Percentiles rank a stretch among this genome's conserved stretches.
Evolutionary conservation across 352 stramenopile species (phyloP).

Genomic region (Ophiocytium majus): DNA sequence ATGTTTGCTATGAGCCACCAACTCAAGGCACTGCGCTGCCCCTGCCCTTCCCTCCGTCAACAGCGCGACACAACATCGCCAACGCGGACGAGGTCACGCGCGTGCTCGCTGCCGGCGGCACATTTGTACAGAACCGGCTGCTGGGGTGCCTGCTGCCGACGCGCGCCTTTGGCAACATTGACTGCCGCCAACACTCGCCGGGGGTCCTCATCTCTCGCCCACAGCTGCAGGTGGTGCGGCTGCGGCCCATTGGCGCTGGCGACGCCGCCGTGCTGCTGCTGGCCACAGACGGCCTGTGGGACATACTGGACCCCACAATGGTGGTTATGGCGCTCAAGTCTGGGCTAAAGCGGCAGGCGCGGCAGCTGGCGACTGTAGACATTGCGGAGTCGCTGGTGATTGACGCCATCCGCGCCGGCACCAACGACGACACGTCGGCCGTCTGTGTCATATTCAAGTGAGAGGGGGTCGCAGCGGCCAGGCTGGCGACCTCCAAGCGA

Average conservation of each 20-base stretch:
- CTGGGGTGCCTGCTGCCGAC: background rate
- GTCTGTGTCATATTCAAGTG: background rate
- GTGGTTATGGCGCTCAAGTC: background rate
- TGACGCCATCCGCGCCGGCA: constrained; percentile 8
- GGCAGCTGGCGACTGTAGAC: background rate
- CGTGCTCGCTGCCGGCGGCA: background rate
- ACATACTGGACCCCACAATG: background rate
- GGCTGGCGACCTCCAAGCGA: no score
- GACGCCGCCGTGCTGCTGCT: background rate
- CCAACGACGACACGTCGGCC: background rate
- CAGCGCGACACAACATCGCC: background rate
- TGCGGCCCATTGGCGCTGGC: background rate
- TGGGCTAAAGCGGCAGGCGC: background rate
- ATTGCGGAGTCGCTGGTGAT: background rate
- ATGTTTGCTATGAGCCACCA: no score
- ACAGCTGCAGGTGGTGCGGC: background rate
- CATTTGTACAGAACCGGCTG: background rate
- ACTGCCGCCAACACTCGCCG: background rate
- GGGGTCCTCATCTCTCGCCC: background rate
- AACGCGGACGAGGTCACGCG: background rate
- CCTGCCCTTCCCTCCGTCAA: background rate
- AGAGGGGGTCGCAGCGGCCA: no score
- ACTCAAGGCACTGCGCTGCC: no score
- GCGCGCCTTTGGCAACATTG: constrained; percentile 22
- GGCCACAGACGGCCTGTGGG: constrained; percentile 29